These are phyloP conservation scores for Tylopilus subfusipes DNA, from an alignment of 768 basidiomycete genomes.

Conservation along the genomic window DNA sequence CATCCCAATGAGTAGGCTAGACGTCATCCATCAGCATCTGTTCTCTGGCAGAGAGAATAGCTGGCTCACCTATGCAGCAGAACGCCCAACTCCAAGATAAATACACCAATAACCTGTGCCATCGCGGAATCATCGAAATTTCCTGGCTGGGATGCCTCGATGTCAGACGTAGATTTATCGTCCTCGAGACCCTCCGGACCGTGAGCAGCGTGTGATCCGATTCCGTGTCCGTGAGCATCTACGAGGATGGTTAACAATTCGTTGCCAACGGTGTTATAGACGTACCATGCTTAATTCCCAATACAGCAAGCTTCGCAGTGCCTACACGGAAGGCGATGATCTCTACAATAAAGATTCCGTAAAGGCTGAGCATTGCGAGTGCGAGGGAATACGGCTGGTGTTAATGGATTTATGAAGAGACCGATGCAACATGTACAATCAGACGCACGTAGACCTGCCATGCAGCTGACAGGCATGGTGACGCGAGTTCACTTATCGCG, in stretches of 20 bases:
- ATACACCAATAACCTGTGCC: conserved; percentile 82
- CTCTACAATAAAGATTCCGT: conserved; percentile 80
- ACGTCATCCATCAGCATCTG: background rate
- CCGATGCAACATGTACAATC: background rate
- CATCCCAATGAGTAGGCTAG: conserved; percentile 78
- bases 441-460: conserved; percentile 74
- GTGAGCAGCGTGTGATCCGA: conserved; percentile 61
- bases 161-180: conserved; percentile 22
- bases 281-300: conserved; percentile 64
- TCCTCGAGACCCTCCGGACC: conserved; percentile 51
- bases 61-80: conserved; percentile 64
- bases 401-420: background rate
- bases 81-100: conserved; percentile 93
- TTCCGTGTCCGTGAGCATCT: conserved; percentile 69
- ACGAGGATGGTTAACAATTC: background rate
- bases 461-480: conserved; percentile 60
- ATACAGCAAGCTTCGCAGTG: conserved; percentile 58
- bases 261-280: background rate
- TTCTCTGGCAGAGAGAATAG: background rate
- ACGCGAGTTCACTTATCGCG: conserved; percentile 65
- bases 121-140: conserved; percentile 40
- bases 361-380: conserved; percentile 77
- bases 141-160: conserved; percentile 20
- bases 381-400: conserved; percentile 77
- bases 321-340: conserved; percentile 87